These are phyloP conservation scores for Blumeria hordei DNA, from an alignment of 2,329 filamentous ascomycete species.

Conservation along the genomic window DNA sequence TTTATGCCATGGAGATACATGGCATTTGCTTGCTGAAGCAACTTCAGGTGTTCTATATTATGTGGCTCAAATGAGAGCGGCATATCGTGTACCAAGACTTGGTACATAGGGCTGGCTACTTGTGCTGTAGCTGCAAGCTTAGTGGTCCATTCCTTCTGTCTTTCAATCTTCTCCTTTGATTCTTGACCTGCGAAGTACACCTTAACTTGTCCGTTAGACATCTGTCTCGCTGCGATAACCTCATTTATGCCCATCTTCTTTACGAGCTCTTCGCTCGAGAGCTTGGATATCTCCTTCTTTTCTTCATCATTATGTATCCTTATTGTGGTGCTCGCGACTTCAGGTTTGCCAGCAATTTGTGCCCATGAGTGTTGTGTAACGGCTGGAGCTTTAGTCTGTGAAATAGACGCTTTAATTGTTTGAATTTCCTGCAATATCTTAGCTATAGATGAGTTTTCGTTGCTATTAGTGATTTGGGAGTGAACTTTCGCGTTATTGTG, in stretches of 20 bases:
- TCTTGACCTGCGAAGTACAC: neutral
- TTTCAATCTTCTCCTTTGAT: neutral
- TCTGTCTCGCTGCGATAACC: neutral
- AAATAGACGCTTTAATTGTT: neutral
- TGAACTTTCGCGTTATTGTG: too few species aligned
- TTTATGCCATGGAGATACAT: neutral
- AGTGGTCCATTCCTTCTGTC: neutral
- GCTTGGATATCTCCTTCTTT: neutral
- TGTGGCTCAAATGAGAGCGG: neutral
- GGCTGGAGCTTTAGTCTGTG: neutral
- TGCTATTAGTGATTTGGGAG: too few species aligned
- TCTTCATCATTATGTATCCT: neutral
- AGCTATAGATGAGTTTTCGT: slow-evolving; percentile 2
- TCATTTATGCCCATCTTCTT: neutral
- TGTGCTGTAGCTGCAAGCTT: neutral
- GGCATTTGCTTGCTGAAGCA: neutral
- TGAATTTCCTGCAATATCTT: neutral
- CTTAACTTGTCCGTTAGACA: neutral
- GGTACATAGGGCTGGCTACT: neutral
- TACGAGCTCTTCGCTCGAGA: neutral
- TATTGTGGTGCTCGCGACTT: neutral
- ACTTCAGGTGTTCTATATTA: neutral
- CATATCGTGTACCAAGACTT: neutral
- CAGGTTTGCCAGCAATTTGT: neutral
- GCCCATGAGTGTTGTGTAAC: neutral